Evolutionary conservation across 768 basidiomycete species (phyloP), one percentile per base, ranked within the genome.

Genomic region (Tylopilus felleus): DNA sequence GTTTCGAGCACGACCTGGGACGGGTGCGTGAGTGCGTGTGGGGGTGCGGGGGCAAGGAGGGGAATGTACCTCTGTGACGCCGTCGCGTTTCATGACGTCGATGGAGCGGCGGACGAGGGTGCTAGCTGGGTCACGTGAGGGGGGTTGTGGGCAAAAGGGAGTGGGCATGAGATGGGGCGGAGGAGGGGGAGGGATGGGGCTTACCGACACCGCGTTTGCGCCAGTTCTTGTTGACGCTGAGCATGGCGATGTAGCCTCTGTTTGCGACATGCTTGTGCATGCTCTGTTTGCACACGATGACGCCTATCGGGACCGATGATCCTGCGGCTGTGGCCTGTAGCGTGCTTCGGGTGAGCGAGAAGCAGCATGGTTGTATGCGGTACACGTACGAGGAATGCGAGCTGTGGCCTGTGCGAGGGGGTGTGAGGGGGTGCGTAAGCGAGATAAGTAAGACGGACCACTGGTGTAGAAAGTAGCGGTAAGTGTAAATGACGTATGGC

Each of bases 191-290:
- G 38, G 25, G 43, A 13, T 16, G 55, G 57, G 52, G 80, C 88
- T 68, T 70, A 93, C 93, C 93, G 68, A 98, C 93, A 31, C 97
- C 96, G 49, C 86, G 84, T 71, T 96, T 89, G 35, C 96, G 79
- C 82, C 85, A 97, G 36, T 77, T 72, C 70, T 85, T 86, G 70
- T 81, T 80, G 27, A 98, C 93, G 65, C 91, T 93, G 51, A 98
- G 82, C 97, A 98, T 98, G 35, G 95, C 97, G 54, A 99, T 96
- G 69, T 99, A 99, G 14, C 97, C 97, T 67, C 97, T 74, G 67
- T 93, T 91, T 10, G 82, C 75, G 36, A 75, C 73, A 57, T 86
- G 80, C 51, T 77, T 77, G 73, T 98, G 97, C 68, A 82, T 78
- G 62, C 93, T 93, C 73, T 97, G 96, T 77, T 98, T 99, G 82